Conservation (phyloP, 2,329 filamentous ascomycete species). For the Phialocephala subalpina region DNA sequence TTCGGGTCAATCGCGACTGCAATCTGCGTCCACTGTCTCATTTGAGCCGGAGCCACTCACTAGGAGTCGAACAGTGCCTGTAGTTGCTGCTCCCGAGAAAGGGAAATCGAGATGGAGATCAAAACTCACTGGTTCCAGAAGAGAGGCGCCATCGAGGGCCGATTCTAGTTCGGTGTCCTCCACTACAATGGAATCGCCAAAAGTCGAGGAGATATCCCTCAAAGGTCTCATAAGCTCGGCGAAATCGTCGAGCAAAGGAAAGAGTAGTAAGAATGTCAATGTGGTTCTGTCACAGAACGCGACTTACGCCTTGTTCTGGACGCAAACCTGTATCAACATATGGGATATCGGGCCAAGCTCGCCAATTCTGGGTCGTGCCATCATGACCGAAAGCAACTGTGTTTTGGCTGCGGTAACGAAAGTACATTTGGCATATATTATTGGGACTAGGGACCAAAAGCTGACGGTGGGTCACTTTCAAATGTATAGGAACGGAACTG, state of each 20-base stretch:
- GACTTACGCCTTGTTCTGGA: constrained; percentile 50
- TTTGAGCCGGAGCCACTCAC: constrained; percentile 31
- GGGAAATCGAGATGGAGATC: constrained; percentile 45
- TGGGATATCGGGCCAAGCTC: constrained; percentile 50
- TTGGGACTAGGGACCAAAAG: constrained; percentile 51
- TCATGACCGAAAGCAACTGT: constrained; percentile 49
- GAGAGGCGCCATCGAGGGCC: constrained; percentile 37
- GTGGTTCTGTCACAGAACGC: constrained; percentile 50
- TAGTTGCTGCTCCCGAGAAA: constrained; percentile 32
- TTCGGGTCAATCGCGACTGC: constrained; percentile 24
- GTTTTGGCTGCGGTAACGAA: constrained; percentile 49
- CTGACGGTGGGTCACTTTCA: constrained; percentile 45
- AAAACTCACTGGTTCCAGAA: constrained; percentile 40
- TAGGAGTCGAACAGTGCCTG: constrained; percentile 28
- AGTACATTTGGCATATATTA: constrained; percentile 49
- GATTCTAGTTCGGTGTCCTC: constrained; percentile 50
- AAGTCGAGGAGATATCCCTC: constrained; percentile 49
- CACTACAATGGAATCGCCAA: constrained; percentile 44
- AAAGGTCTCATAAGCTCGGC: constrained; percentile 41
- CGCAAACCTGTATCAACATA: constrained; percentile 47
- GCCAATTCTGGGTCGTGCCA: constrained; percentile 44
- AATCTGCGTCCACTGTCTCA: constrained; percentile 30
- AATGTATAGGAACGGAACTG: not conserved
- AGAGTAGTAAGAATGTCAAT: constrained; percentile 45
- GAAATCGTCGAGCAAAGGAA: constrained; percentile 43